Base-by-base conservation (phyloP, 192 early-diverging fungal species). In the Gorgonomyces haynaldii region DNA sequence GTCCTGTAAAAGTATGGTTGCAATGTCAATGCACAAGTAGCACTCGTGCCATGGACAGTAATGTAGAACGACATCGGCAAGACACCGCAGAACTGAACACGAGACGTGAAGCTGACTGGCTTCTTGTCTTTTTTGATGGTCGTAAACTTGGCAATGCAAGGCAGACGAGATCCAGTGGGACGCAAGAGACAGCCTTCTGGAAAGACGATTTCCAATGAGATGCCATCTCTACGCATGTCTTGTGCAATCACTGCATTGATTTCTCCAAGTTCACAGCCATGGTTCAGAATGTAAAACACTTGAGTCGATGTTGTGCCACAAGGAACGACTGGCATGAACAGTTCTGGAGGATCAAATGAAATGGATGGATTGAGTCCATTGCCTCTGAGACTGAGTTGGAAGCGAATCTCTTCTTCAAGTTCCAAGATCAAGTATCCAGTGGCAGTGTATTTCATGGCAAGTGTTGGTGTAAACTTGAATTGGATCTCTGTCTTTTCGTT, bases 211-310 rank as follows among this genome's bases (percentile, higher is more conserved):
- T 70, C 67, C 1, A 71, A 45, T 6, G 9, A 10, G 5, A 41
- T 8, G 22, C 25, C 58, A 21, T 7, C 48, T 31, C 16, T 51
- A 23, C 9, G 20, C 3, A 38, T 48, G 13, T 61, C 61, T n/a
- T 27, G 6, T 25, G 56, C 57, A 9, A 64, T 50, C 3, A 41
- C 16, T 29, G 54, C 42, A 16, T 54, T 47, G 37, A 75, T 52
- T 38, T 75, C 72, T 1, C 64, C 67, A 9, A 63, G 32, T 49
- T 75, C 72, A 40, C 72, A 75, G 1, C 72, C 72, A 37, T 68
- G 61, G 50, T 75, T 75, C 17, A 69, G 50, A 22, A 75, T 60
- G 1, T 45, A 66, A 50, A 75, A 67, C 1, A 65, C 43, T 2
- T 54, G 38, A 3, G 42, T 47, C 2, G 56, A 34, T 40, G 58